Base-by-base conservation (phyloP, 768 basidiomycete genomes). In the Austroboletus festivus region DNA sequence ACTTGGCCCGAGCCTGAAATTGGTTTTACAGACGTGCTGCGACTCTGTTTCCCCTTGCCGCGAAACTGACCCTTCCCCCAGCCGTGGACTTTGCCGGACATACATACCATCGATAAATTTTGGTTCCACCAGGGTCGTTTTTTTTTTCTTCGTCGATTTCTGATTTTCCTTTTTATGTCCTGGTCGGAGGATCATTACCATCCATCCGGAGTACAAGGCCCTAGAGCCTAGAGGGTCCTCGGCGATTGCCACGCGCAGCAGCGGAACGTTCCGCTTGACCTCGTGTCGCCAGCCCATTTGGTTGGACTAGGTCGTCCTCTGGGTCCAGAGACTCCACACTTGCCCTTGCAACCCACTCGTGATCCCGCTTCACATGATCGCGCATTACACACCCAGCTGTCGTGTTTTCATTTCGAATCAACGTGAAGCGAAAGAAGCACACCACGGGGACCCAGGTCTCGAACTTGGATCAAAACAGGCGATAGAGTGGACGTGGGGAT, bases 401-500 rank as follows among this genome's bases (percentile, higher is more conserved):
- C 11, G 46, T 42, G 44, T 59, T 55, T 64, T 64, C 15, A 61
- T 64, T 30, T 50, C 49, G 24, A 7, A 13, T 33, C 15, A 13
- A 33, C 15, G 37, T 44, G 53, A 51, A 34, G 44, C 38, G 41
- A 39, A 48, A 48, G 44, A 50, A 50, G 40, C 47, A 35, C 4
- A 8, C 4, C 7, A 37, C 19, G 35, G 33, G 16, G 35, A 37
- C 5, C n/a, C n/a, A n/a, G 54, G 54, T 50, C 61, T 53, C 46
- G 46, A 52, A 43, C 47, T 37, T 19, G n/a, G n/a, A 19, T 37
- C n/a, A 33, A 33, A 23, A 34, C 23, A 16, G 48, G 44, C n/a
- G 37, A 49, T 38, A 42, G 45, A 57, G 35, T 42, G 51, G 41
- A 39, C 24, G 15, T 33, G 13, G 12, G 4, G 31, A 33, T 33